Base-by-base conservation (phyloP, 1,284 basidiomycete species). In the Ganoderma boninense region DNA sequence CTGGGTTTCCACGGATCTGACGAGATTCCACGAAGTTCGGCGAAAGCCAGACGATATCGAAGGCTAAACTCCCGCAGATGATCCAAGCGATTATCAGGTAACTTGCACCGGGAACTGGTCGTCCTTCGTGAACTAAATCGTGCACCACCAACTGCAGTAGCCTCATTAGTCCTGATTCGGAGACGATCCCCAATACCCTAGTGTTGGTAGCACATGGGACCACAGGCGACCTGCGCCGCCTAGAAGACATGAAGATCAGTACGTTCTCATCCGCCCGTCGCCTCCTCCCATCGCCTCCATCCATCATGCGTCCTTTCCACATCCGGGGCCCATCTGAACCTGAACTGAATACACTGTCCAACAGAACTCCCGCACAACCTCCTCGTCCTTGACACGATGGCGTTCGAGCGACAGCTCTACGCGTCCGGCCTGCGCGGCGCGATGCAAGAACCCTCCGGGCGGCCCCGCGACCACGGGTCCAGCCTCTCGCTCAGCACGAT, bases 191-290 rank as follows among this genome's bases (percentile, higher is more conserved):
- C 43, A 96, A 96, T 78, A 86, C 85, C 8, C 89, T 96, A 54
- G 89, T 96, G 32, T 84, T 96, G 4, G 86, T 96, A n/a, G 89
- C 86, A 1, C 89, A 95, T 73, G 92, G 92, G 38, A 80, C 88
- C 54, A 80, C 81, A 57, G 84, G 85, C 6, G 86, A 90, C 71
- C 79, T 93, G 20, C 82, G 87, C 38, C 85, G 87, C 20, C 82
- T 94, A 56, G 90, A 92, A 67, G 92, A 93, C 63, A 89, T 94
- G 86, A 90, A 89, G 80, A 92, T 94, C 75, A 91, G 92, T 94
- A 76, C 76, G 90, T 81, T 73, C 43, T 52, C 52, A 52, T 16
- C 38, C 23, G 46, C 11, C 35, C 35, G 16, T 43, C 44, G 14
- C 32, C 44, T 49, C 2, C 46, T 18, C 29, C 44, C 26, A 23